Conservation (phyloP, 78 protist genomes). For the Dictyostelium discoideum region DNA sequence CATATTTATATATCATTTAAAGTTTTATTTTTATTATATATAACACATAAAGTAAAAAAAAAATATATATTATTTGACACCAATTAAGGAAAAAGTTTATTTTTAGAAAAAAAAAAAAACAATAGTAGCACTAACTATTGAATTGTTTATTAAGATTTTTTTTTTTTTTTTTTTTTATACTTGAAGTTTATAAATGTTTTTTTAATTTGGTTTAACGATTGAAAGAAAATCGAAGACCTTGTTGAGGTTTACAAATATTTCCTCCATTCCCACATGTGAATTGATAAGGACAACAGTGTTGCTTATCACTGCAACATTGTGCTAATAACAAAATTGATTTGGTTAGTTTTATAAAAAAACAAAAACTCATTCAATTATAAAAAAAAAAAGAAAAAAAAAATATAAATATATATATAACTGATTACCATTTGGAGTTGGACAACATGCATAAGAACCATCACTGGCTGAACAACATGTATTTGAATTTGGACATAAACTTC, state of each 20-base stretch:
- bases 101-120: background rate
- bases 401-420: background rate
- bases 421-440: slow-evolving; percentile 15
- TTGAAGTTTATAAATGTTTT: background rate
- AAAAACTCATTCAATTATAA: background rate
- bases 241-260: slow-evolving; percentile 22
- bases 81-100: slow-evolving; percentile 33
- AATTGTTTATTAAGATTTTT: background rate
- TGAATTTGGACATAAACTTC: background rate
- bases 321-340: background rate
- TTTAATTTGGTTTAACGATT: background rate
- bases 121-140: slow-evolving; percentile 25
- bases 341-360: background rate
- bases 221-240: background rate
- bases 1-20: background rate
- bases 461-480: slow-evolving; percentile 30
- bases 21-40: too few species aligned
- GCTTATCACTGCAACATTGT: background rate
- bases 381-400: background rate
- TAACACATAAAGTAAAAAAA: background rate
- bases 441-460: slow-evolving; percentile 43
- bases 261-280: slow-evolving; percentile 42
- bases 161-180: background rate
- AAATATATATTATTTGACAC: background rate
- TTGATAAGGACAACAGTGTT: slow-evolving; percentile 45